Evolutionary conservation across 164 flowering plant species (phyloP), one percentile per base, ranked within the genome.

Genomic region (Nymphaea colorata): DNA sequence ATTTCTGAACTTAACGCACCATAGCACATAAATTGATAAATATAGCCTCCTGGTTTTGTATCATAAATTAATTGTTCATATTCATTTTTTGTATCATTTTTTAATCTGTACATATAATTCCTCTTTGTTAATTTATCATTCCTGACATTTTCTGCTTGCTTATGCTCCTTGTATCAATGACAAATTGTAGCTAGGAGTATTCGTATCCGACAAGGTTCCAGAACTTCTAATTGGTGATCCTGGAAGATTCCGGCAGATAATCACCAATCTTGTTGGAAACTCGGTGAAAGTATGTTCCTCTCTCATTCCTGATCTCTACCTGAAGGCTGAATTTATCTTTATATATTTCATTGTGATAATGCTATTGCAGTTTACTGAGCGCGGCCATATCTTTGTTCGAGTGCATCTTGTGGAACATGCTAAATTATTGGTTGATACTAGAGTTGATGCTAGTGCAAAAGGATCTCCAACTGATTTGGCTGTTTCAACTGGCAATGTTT

Each of bases 231-330:
- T 85, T n/a, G 98, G 98, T 59, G 98, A 93, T 80, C 96, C 98
- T 0, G 97, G 93, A 67, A 82, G 98, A 76, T 90, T 93, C 79
- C 81, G 97, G 64, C 98, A 90, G 74, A 87, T 93, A 42, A 77
- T 93, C 25, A 90, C 93, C 12, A 93, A 93, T 82, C 96, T 93
- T 68, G 96, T 93, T 45, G 92, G 93, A 5, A 93, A 93, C 79
- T 90, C 98, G 67, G 87, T 90, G 60, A 90, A 93, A 80, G 98
- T 93, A 79, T 83, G 94, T 78, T 4, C 15, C 55, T 47, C 55
- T 6, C 12, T 2, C 55, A 6, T 6, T 12, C 55, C 55, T 47
- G 12, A 25, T 25, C 36, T 25, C 36, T 25, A 25, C 36, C 36
- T 25, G 36, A 25, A 25, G 36, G 36, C 36, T 25, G 36, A 25